These are phyloP conservation scores for Pseudofabraea citricarpa DNA, from an alignment of 2,329 filamentous ascomycete species.

Conservation along the genomic window DNA sequence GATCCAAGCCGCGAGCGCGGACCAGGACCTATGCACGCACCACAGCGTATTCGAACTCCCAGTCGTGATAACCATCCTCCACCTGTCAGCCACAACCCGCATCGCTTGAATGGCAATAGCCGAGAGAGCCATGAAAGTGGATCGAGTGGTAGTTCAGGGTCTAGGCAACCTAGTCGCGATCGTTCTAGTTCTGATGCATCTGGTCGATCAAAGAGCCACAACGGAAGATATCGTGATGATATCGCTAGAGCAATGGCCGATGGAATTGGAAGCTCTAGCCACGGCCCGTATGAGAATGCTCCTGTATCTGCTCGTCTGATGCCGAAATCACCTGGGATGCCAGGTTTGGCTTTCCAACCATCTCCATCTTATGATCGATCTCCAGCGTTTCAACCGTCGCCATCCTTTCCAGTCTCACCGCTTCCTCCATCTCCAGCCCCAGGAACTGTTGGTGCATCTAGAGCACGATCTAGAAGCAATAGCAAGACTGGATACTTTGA, in stretches of 20 bases:
- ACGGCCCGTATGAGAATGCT: constrained; percentile 18
- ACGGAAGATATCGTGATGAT: constrained; percentile 25
- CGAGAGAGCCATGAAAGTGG: constrained; percentile 15
- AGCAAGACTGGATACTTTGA: constrained; percentile 25
- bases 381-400: constrained; percentile 1
- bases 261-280: constrained; percentile 15
- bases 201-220: constrained; percentile 24
- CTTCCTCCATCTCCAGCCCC: constrained; percentile 19
- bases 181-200: constrained; percentile 26
- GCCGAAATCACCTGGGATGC: constrained; percentile 17
- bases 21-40: constrained; percentile 2
- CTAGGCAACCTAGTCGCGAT: constrained; percentile 23
- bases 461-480: constrained; percentile 20
- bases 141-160: constrained; percentile 16
- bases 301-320: constrained; percentile 16
- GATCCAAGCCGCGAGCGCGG: constrained; percentile 13
- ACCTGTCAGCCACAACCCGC: constrained; percentile 15
- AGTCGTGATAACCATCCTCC: constrained; percentile 23
- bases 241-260: constrained; percentile 22
- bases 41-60: constrained; percentile 12
- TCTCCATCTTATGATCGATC: too few relatives aligned
- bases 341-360: constrained; percentile 13
- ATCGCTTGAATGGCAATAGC: constrained; percentile 10
- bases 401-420: constrained; percentile 1
- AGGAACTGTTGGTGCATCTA: constrained; percentile 1